Evolutionary conservation across 768 basidiomycete species (phyloP), one percentile per base, ranked within the genome.

Genomic region (Tricholoma hemisulphureum): DNA sequence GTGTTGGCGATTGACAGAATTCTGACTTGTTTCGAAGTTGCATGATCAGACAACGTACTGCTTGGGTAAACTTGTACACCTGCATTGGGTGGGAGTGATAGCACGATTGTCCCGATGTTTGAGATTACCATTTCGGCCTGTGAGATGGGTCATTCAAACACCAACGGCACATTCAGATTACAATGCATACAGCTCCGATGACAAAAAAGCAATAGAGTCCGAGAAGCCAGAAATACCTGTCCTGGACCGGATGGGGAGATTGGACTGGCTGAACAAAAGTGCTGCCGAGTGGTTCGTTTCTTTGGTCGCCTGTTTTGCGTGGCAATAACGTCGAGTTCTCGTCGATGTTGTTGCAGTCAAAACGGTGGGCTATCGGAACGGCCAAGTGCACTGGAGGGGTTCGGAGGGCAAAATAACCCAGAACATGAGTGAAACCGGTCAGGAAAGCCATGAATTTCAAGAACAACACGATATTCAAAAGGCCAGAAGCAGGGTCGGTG

Each of bases 81-180:
- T 18, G 69, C 62, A 10, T 61, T 52, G 14, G 71, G 65, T 8
- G 84, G 82, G 32, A 91, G 79, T 13, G 91, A 85, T 4, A 87
- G 71, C 13, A 87, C 80, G 51, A 93, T 88, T 1, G 87, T 84
- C 34, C 89, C 91, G 48, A 93, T 85, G 64, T 91, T 93, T 18
- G 89, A 87, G 18, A 93, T 85, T 20, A 93, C 78, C 89, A 91
- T 92, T 69, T 92, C 90, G 46, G 81, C 83, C 88, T 90, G 37
- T 8, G 43, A 10, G 28, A 37, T 50, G 16, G 56, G 55, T 41
- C 50, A 53, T 45, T 18, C 50, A 26, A 61, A 23, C 45, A 6
- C 34, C 9, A 23, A 6, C 8, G 7, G 23, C 23, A 54, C 37
- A 45, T n/a, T 26, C 18, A 24, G 23, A 34, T 32, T 34, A 51